Conservation (phyloP, 805 yeast species). For the Saccharomycopsis babjevae region DNA sequence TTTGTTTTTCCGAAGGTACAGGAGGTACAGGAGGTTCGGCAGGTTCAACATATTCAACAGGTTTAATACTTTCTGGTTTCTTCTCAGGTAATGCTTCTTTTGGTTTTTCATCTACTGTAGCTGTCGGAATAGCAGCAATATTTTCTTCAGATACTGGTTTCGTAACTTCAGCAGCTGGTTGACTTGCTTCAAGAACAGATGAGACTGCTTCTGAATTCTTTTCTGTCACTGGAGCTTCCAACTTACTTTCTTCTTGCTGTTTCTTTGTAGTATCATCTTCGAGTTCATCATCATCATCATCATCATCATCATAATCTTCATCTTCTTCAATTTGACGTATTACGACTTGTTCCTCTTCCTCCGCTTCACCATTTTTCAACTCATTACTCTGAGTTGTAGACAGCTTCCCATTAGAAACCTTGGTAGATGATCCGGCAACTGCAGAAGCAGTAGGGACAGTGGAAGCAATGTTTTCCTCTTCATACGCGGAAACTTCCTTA, state of each 20-base stretch:
- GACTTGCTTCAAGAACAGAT: background rate
- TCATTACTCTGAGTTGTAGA: conserved; percentile 1
- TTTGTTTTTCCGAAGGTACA: background rate
- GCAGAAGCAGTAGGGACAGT: conserved; percentile 1
- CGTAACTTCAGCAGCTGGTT: background rate
- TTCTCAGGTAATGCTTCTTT: conserved; percentile 4
- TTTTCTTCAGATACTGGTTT: background rate
- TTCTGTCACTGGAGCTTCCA: background rate
- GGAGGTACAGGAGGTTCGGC: no score
- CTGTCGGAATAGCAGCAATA: background rate
- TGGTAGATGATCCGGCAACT: background rate
- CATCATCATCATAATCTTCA: conserved; percentile 13
- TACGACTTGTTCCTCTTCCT: conserved; percentile 11
- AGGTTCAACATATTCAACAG: conserved; percentile 14
- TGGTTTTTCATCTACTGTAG: conserved; percentile 5
- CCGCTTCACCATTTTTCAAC: conserved; percentile 1
- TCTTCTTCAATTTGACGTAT: conserved; percentile 11
- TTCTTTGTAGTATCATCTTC: background rate
- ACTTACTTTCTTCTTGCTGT: background rate
- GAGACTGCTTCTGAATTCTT: background rate
- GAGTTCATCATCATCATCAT: conserved; percentile 5
- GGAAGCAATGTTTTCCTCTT: conserved; percentile 8
- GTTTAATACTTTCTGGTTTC: background rate
- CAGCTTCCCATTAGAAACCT: background rate
- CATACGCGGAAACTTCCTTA: background rate